phyloP scores from a whole-genome alignment of 257 asterid species.

The Solanum chiquidenum region DNA sequence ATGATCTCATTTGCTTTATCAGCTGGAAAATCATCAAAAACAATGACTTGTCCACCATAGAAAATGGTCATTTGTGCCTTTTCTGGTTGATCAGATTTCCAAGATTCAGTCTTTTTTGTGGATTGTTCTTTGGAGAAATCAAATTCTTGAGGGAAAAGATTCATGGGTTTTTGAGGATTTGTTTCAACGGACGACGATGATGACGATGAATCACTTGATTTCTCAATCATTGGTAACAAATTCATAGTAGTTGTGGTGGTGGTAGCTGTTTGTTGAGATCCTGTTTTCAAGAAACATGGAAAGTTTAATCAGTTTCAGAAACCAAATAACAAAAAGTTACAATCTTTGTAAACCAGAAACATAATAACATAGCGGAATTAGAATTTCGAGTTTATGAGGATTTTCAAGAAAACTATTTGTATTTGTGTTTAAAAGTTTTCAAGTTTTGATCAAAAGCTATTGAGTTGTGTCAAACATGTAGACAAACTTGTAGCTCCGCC shows the following conservation, averaged over 20 bases:
- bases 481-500: neutral
- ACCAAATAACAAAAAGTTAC: neutral
- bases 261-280: neutral
- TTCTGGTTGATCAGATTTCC: neutral
- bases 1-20: conserved; percentile 15
- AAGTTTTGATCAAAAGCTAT: neutral
- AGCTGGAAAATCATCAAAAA: conserved; percentile 14
- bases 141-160: neutral
- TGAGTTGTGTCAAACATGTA: neutral
- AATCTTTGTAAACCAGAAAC: neutral
- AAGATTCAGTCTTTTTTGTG: neutral
- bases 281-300: neutral
- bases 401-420: neutral
- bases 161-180: neutral
- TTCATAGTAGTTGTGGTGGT: conserved; percentile 6
- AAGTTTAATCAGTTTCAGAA: neutral
- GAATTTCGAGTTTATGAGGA: neutral
- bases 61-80: conserved; percentile 15
- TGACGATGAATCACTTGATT: conserved; percentile 2
- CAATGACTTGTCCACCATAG: conserved; percentile 11
- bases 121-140: neutral
- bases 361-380: neutral
- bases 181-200: neutral
- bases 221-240: conserved; percentile 41
- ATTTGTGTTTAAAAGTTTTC: neutral